Conservation (phyloP, 345 rosid genomes). For the Linum tenue region DNA sequence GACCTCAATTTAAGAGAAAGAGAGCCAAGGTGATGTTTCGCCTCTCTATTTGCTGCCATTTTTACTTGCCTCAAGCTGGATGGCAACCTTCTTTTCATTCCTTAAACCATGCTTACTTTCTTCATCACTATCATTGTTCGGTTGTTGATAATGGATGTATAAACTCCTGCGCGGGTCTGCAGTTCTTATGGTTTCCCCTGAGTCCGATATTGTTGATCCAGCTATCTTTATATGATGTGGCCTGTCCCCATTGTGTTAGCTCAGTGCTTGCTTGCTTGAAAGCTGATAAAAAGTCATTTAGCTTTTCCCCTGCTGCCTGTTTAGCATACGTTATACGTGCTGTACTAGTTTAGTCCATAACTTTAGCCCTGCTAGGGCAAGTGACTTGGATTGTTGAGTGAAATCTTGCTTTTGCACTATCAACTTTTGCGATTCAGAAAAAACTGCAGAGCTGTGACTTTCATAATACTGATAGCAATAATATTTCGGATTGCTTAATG, state of each 20-base stretch:
- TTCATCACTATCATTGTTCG: background rate
- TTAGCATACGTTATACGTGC: background rate
- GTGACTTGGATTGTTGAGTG: background rate
- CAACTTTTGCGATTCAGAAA: background rate
- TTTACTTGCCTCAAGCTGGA: background rate
- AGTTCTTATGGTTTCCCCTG: background rate
- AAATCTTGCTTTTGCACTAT: background rate
- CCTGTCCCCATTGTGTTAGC: background rate
- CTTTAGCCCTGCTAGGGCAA: background rate
- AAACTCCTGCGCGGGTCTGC: background rate
- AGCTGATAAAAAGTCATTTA: background rate
- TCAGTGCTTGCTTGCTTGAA: background rate
- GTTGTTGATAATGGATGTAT: background rate
- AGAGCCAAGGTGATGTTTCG: slow-evolving; percentile 49
- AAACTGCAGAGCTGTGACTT: too few relatives aligned
- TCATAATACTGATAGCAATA: too few relatives aligned
- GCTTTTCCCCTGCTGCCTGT: background rate
- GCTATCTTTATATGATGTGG: too few relatives aligned
- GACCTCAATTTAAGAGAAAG: slow-evolving; percentile 71
- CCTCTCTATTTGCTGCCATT: background rate
- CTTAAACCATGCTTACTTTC: background rate
- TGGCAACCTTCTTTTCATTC: background rate
- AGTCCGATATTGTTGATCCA: too few relatives aligned
- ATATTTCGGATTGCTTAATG: background rate
- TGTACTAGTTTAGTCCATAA: background rate